phyloP scores from a whole-genome alignment of 495 filamentous ascomycete genomes.

The Filosporella fistucella region DNA sequence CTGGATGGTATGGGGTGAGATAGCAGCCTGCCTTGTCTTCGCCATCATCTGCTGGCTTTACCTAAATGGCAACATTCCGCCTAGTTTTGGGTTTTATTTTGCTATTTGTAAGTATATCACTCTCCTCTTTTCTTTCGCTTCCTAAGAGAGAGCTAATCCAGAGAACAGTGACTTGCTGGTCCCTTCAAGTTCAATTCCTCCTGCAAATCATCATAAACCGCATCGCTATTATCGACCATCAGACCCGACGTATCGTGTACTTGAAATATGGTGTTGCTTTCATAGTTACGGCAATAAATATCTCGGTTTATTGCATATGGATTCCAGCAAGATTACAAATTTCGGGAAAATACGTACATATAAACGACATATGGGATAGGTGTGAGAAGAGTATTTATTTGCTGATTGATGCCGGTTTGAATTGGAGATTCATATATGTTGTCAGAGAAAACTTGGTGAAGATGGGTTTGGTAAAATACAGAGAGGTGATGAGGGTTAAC shows the following conservation, averaged over 20 bases:
- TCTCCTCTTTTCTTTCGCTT: not conserved
- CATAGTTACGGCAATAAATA: conserved; percentile 38
- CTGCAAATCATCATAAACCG: conserved; percentile 48
- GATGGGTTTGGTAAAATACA: too few species aligned
- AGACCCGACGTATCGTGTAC: conserved; percentile 22
- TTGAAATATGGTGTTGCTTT: conserved; percentile 33
- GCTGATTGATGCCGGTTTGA: conserved; percentile 40
- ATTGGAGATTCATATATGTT: conserved; percentile 40
- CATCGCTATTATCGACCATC: conserved; percentile 34
- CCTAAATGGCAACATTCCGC: too few species aligned
- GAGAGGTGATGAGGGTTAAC: too few species aligned
- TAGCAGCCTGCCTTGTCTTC: too few species aligned
- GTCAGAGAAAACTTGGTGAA: conserved; percentile 40
- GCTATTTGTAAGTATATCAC: not conserved
- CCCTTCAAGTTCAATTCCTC: conserved; percentile 35
- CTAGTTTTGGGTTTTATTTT: conserved; percentile 5
- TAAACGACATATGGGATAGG: conserved; percentile 47
- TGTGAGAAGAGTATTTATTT: conserved; percentile 43
- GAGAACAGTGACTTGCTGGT: conserved; percentile 9
- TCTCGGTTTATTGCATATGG: conserved; percentile 47
- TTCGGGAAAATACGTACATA: conserved; percentile 20
- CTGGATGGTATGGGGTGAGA: too few species aligned
- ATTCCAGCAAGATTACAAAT: conserved; percentile 39
- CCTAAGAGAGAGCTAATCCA: not conserved
- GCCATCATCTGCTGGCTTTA: too few species aligned